Evolutionary conservation across 805 yeast species (phyloP).

Genomic region (Tetrapisispora phaffii): DNA sequence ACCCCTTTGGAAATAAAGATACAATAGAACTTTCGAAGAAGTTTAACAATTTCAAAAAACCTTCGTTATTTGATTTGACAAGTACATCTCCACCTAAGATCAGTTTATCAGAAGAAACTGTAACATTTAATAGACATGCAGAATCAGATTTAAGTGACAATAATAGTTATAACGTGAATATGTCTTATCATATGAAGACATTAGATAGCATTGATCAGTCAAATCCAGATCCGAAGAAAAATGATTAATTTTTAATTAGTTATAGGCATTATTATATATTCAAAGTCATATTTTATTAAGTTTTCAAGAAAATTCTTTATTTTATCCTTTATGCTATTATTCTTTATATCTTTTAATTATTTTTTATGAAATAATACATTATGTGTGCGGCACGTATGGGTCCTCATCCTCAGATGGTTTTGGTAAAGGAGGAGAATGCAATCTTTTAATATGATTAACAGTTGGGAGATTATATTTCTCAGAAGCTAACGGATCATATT

Average conservation of each 20-base stretch:
- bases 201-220: not conserved
- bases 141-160: not conserved
- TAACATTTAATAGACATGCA: conserved; percentile 4
- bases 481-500: conserved; percentile 4
- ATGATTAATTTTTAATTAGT: not conserved
- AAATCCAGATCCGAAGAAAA: not conserved
- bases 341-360: not conserved
- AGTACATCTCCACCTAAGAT: conserved; percentile 27
- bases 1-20: not conserved
- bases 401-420: not conserved
- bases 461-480: not conserved
- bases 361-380: not conserved
- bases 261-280: conserved; percentile 2
- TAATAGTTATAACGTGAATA: not conserved
- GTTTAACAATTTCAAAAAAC: not conserved
- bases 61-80: not conserved
- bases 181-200: not conserved
- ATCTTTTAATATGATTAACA: not conserved
- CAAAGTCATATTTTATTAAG: not conserved
- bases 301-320: not conserved
- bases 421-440: not conserved
- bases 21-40: not conserved
- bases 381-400: not conserved
- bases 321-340: not conserved
- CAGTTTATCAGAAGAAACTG: conserved; percentile 11